A percentile compares a stretch with the other conserved stretches of the same genome.
Evolutionary conservation across 306 rosid species (phyloP).

Genomic region (Lithocarpus polystachyus): DNA sequence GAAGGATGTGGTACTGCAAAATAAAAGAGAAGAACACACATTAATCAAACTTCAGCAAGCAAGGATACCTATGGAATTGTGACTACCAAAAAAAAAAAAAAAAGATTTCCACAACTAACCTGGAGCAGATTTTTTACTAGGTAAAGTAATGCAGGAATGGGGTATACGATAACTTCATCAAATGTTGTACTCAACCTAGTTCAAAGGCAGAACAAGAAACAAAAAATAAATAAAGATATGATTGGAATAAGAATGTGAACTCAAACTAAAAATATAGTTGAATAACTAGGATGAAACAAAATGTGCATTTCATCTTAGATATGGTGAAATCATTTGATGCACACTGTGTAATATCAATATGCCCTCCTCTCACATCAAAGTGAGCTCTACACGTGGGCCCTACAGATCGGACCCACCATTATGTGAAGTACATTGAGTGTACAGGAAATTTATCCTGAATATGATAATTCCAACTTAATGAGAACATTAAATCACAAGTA

Average conservation of each 20-base stretch:
- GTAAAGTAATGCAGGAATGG: slow-evolving; percentile 86
- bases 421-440: too few relatives aligned
- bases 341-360: too few relatives aligned
- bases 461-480: too few relatives aligned
- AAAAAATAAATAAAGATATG: neutral
- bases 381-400: too few relatives aligned
- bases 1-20: slow-evolving; percentile 89
- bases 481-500: too few relatives aligned
- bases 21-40: slow-evolving; percentile 22
- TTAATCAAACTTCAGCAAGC: slow-evolving; percentile 23
- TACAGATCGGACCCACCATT: too few relatives aligned
- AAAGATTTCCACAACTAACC: slow-evolving; percentile 47
- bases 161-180: slow-evolving; percentile 87
- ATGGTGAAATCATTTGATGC: too few relatives aligned
- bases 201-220: neutral
- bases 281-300: neutral
- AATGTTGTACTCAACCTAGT: slow-evolving; percentile 71
- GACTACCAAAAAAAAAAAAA: neutral
- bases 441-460: too few relatives aligned
- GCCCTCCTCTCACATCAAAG: too few relatives aligned
- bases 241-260: neutral
- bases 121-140: slow-evolving; percentile 74
- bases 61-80: neutral
- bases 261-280: neutral
- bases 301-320: too few relatives aligned